A percentile compares a stretch with the other conserved stretches of the same genome.
Conservation (phyloP, 768 basidiomycete species). For the Clavaria fumosa region DNA sequence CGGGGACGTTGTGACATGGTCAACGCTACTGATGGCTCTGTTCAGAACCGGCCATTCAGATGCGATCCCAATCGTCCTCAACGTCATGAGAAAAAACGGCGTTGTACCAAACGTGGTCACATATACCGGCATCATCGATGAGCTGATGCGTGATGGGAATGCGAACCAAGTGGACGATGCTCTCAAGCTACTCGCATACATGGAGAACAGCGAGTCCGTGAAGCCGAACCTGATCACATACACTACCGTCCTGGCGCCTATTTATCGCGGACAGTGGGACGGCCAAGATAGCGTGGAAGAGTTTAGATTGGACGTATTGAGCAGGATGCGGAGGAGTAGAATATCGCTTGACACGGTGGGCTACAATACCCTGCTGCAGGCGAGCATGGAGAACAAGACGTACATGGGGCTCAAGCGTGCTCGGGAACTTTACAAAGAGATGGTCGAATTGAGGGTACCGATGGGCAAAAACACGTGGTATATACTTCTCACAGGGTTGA, state of each 20-base stretch:
- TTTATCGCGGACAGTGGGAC: constrained; percentile 46
- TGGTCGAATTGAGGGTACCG: constrained; percentile 32
- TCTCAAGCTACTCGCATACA: constrained; percentile 52
- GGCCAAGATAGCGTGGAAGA: constrained; percentile 28
- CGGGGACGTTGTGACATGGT: constrained; percentile 78
- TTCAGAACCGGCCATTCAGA: constrained; percentile 53
- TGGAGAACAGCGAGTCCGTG: constrained; percentile 44
- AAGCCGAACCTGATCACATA: constrained; percentile 72
- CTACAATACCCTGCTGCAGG: constrained; percentile 66
- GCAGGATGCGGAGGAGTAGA: constrained; percentile 40
- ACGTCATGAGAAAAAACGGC: constrained; percentile 63
- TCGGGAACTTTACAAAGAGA: constrained; percentile 43
- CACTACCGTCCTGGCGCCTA: constrained; percentile 58
- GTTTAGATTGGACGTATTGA: constrained; percentile 34
- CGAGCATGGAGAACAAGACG: constrained; percentile 38
- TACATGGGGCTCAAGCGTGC: constrained; percentile 38
- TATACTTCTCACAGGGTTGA: constrained; percentile 53
- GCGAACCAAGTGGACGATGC: constrained; percentile 42
- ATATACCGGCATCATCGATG: constrained; percentile 67
- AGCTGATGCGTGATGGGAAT: constrained; percentile 44
- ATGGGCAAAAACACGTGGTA: constrained; percentile 60
- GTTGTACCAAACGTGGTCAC: constrained; percentile 61
- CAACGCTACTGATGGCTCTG: constrained; percentile 68
- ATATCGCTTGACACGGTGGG: constrained; percentile 44
- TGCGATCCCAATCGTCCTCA: constrained; percentile 46